These are phyloP conservation scores for Pseudogymnoascus verrucosus DNA, from an alignment of 2,329 filamentous ascomycete species.

Conservation along the genomic window DNA sequence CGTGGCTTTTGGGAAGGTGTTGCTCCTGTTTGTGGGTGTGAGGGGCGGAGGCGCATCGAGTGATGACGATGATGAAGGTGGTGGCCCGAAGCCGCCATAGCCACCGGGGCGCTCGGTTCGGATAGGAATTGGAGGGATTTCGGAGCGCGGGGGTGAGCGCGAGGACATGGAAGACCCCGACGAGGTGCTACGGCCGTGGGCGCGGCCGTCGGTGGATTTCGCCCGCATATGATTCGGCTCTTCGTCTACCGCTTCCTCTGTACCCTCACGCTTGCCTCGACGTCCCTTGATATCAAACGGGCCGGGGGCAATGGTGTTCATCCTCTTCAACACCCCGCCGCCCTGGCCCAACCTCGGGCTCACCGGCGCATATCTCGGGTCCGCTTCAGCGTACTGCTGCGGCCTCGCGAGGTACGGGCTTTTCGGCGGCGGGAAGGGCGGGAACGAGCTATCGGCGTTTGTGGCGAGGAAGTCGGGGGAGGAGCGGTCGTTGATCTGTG, in stretches of 20 bases:
- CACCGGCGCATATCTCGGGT: slow-evolving; percentile 37
- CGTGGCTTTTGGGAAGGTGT: neutral
- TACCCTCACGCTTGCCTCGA: slow-evolving; percentile 19
- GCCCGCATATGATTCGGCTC: neutral
- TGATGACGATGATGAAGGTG: slow-evolving; percentile 20
- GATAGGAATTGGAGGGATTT: neutral
- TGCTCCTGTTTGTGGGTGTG: neutral
- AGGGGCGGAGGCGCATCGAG: neutral
- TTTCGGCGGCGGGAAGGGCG: slow-evolving; percentile 41
- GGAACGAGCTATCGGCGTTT: slow-evolving; percentile 44
- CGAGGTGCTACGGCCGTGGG: neutral
- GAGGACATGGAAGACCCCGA: neutral
- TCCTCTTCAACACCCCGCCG: slow-evolving; percentile 49
- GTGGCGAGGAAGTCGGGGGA: slow-evolving; percentile 36
- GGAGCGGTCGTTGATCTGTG: slow-evolving; percentile 24
- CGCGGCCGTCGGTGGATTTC: neutral
- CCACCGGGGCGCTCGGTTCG: slow-evolving; percentile 36
- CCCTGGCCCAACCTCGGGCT: slow-evolving; percentile 39
- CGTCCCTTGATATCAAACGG: slow-evolving; percentile 50
- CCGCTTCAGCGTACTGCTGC: slow-evolving; percentile 25
- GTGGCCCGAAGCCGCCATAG: slow-evolving; percentile 51
- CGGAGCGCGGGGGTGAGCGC: neutral
- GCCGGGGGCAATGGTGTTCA: slow-evolving; percentile 58
- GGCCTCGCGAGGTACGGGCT: slow-evolving; percentile 13
- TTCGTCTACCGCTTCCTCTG: slow-evolving; percentile 13